A percentile compares a stretch with the other conserved stretches of the same genome.
Conservation (phyloP, 192 early-diverging fungal species). For the Dissophora ornata region DNA sequence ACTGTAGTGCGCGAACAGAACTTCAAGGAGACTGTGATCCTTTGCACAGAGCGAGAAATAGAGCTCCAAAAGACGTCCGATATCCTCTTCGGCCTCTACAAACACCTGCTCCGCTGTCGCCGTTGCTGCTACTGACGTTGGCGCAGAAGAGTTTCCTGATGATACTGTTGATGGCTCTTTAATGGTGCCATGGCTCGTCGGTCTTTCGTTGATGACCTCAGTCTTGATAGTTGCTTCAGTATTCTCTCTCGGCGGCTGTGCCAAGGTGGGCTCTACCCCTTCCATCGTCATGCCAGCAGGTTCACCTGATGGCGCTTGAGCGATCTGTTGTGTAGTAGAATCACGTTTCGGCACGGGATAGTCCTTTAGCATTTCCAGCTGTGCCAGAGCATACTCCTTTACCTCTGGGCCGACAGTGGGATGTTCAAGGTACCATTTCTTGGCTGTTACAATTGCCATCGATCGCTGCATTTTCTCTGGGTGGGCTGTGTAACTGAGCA, state of each 20-base stretch:
- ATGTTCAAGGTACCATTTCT: constrained; percentile 53
- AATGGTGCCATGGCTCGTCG: not conserved
- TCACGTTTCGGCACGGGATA: constrained; percentile 28
- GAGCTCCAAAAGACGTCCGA: constrained; percentile 74
- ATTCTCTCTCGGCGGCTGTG: not conserved
- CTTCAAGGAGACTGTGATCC: constrained; percentile 71
- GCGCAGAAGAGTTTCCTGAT: constrained; percentile 37
- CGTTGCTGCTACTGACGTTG: constrained; percentile 27
- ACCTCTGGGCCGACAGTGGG: constrained; percentile 38
- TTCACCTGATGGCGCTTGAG: not conserved
- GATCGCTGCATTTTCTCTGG: constrained; percentile 54
- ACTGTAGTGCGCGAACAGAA: constrained; percentile 30
- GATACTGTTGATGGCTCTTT: constrained; percentile 44
- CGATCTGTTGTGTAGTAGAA: not conserved
- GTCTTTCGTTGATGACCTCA: constrained; percentile 13
- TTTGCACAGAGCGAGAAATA: constrained; percentile 82
- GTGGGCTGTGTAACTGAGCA: constrained; percentile 44
- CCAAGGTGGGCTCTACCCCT: not conserved
- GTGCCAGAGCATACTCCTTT: constrained; percentile 33
- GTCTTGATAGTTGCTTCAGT: constrained; percentile 12
- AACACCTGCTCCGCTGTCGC: constrained; percentile 15
- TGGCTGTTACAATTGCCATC: constrained; percentile 57
- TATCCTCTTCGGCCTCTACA: constrained; percentile 70
- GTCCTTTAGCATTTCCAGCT: constrained; percentile 30
- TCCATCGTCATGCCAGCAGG: constrained; percentile 1